Evolutionary conservation across 2,329 filamentous ascomycete species (phyloP).

Genomic region (Piedraia hortae): DNA sequence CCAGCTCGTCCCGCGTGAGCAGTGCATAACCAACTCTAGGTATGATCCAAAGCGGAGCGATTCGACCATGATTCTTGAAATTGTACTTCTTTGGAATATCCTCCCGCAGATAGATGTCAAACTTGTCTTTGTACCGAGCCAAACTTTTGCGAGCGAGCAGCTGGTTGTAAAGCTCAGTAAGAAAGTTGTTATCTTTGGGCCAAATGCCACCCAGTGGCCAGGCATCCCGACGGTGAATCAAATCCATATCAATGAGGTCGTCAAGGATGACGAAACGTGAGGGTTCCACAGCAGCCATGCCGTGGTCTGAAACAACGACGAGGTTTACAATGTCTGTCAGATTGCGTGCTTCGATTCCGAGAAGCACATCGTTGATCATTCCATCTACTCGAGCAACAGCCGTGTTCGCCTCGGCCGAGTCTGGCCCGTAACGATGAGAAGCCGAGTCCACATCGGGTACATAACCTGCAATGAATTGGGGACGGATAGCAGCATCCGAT

Average conservation of each 20-base stretch:
- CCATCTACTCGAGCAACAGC: slow-evolving; percentile 57
- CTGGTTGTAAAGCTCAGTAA: slow-evolving; percentile 38
- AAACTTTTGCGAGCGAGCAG: slow-evolving; percentile 25
- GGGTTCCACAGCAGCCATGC: slow-evolving; percentile 81
- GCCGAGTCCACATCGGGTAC: slow-evolving; percentile 75
- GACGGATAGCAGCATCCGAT: slow-evolving; percentile 25
- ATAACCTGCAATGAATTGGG: slow-evolving; percentile 81
- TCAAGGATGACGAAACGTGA: slow-evolving; percentile 67
- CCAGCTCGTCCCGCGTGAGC: slow-evolving; percentile 51
- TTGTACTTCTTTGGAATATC: slow-evolving; percentile 87
- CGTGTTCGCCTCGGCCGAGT: slow-evolving; percentile 64
- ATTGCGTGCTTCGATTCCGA: slow-evolving; percentile 53
- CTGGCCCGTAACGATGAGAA: slow-evolving; percentile 73
- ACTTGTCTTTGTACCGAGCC: slow-evolving; percentile 33
- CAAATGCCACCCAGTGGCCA: slow-evolving; percentile 84
- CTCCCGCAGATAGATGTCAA: slow-evolving; percentile 70
- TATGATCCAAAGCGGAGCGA: slow-evolving; percentile 83
- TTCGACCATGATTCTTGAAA: slow-evolving; percentile 64
- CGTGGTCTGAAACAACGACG: slow-evolving; percentile 89
- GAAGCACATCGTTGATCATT: slow-evolving; percentile 55
- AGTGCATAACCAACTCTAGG: slow-evolving; percentile 85
- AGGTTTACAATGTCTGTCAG: slow-evolving; percentile 76
- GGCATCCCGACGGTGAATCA: slow-evolving; percentile 66
- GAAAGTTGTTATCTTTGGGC: slow-evolving; percentile 35
- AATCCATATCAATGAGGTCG: slow-evolving; percentile 49